phyloP scores from a whole-genome alignment of 2,329 filamentous ascomycete genomes.

The Colletotrichum plurivorum region DNA sequence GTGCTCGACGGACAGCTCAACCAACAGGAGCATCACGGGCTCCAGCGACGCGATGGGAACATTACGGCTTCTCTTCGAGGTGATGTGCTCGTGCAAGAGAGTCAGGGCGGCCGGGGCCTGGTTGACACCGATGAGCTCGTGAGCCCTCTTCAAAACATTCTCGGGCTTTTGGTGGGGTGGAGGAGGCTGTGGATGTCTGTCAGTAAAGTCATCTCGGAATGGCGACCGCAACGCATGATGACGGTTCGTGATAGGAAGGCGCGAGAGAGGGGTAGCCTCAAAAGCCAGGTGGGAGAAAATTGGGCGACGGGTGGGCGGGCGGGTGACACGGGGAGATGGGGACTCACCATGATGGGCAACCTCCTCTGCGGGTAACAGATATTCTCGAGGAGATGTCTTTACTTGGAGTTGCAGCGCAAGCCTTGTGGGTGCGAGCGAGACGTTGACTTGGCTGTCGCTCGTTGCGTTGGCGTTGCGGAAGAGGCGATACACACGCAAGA shows the following conservation, averaged over 20 bases:
- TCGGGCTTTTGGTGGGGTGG: constrained; percentile 98
- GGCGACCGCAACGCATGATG: constrained; percentile 21
- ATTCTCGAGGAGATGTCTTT: constrained; percentile 48
- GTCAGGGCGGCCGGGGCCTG: constrained; percentile 93
- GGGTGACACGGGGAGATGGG: not conserved
- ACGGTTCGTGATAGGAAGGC: constrained; percentile 74
- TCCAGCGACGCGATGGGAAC: constrained; percentile 95
- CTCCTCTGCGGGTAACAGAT: constrained; percentile 59
- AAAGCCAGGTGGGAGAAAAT: constrained; percentile 18
- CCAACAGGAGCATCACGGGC: constrained; percentile 98
- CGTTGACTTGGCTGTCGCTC: constrained; percentile 56
- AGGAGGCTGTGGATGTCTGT: constrained; percentile 77
- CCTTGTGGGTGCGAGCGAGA: constrained; percentile 51
- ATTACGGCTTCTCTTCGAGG: constrained; percentile 97
- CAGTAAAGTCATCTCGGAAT: constrained; percentile 42
- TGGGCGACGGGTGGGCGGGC: constrained; percentile 7
- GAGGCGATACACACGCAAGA: constrained; percentile 46
- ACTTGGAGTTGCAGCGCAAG: constrained; percentile 56
- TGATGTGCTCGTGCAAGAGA: constrained; percentile 98
- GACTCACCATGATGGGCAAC: constrained; percentile 57
- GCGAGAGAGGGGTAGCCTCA: constrained; percentile 41
- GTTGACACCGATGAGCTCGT: constrained; percentile 98
- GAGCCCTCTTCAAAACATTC: constrained; percentile 98
- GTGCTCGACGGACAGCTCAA: constrained; percentile 96
- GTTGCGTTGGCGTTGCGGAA: constrained; percentile 50